These are phyloP conservation scores for Terfezia boudieri DNA, from an alignment of 495 filamentous ascomycete genomes.

Conservation along the genomic window DNA sequence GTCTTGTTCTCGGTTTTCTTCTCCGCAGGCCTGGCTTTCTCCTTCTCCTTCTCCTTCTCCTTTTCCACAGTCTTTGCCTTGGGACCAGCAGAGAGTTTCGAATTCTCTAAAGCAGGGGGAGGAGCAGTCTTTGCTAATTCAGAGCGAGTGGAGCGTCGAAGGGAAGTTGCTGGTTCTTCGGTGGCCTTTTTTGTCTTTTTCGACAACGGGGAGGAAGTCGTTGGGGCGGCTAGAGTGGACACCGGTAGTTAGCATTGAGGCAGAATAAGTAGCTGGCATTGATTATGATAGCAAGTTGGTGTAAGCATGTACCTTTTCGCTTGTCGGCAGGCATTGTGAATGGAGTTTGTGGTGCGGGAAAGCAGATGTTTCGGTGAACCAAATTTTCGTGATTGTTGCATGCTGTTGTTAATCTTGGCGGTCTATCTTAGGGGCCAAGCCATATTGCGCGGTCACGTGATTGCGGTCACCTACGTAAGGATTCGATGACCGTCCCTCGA, in stretches of 20 bases:
- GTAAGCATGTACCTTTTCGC: not conserved
- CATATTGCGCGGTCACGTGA: no score
- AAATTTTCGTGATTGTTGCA: not conserved
- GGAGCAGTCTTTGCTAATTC: conserved; percentile 1
- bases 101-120: not conserved
- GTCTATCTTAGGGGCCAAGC: not conserved
- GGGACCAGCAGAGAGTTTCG: not conserved
- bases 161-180: not conserved
- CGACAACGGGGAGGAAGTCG: conserved; percentile 29
- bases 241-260: conserved; percentile 2
- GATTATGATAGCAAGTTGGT: conserved; percentile 7
- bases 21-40: conserved; percentile 1
- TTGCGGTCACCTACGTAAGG: no score
- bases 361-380: not conserved
- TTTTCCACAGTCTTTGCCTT: conserved; percentile 1
- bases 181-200: conserved; percentile 38
- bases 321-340: not conserved
- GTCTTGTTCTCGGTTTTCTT: conserved; percentile 2
- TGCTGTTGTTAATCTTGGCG: not conserved
- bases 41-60: conserved; percentile 3
- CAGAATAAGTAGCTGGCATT: conserved; percentile 11
- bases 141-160: not conserved
- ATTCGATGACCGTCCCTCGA: no score
- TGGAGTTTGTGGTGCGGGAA: not conserved
- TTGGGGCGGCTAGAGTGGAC: conserved; percentile 21